phyloP scores from a whole-genome alignment of 1,284 basidiomycete genomes.

The Tilletia setariae region DNA sequence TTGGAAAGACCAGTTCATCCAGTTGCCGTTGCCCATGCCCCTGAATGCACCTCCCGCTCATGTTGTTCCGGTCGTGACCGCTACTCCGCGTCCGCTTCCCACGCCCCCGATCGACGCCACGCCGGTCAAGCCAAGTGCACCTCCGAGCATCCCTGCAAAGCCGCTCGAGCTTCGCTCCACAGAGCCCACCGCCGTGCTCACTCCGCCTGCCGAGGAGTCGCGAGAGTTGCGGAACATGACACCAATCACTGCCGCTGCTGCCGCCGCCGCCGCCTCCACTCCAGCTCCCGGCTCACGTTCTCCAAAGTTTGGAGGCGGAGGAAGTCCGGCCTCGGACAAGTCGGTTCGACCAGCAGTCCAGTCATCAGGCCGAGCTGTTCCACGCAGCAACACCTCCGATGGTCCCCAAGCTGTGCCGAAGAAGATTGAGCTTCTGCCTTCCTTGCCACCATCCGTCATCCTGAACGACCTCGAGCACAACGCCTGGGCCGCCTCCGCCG shows the following conservation, averaged over 20 bases:
- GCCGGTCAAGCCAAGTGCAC: not conserved
- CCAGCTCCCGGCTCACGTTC: not conserved
- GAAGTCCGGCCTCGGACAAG: no score
- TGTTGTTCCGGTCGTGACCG: not conserved
- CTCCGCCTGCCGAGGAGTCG: not conserved
- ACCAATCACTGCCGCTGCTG: not conserved
- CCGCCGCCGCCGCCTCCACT: not conserved
- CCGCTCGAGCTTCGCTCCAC: not conserved
- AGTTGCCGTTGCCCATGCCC: not conserved
- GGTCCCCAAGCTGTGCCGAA: conserved; percentile 12
- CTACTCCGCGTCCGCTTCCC: not conserved
- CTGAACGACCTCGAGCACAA: not conserved
- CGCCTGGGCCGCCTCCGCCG: not conserved
- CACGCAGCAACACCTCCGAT: not conserved
- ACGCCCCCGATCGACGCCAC: not conserved
- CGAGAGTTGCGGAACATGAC: not conserved
- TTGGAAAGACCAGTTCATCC: conserved; percentile 28
- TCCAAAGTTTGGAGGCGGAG: no score
- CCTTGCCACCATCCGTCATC: not conserved
- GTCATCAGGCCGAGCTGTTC: not conserved
- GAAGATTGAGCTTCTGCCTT: not conserved
- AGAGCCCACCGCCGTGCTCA: not conserved
- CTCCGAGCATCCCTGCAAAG: not conserved
- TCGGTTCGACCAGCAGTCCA: not conserved
- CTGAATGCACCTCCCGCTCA: not conserved